phyloP scores from a whole-genome alignment of 495 filamentous ascomycete genomes.

The Penicillium odoratum region DNA sequence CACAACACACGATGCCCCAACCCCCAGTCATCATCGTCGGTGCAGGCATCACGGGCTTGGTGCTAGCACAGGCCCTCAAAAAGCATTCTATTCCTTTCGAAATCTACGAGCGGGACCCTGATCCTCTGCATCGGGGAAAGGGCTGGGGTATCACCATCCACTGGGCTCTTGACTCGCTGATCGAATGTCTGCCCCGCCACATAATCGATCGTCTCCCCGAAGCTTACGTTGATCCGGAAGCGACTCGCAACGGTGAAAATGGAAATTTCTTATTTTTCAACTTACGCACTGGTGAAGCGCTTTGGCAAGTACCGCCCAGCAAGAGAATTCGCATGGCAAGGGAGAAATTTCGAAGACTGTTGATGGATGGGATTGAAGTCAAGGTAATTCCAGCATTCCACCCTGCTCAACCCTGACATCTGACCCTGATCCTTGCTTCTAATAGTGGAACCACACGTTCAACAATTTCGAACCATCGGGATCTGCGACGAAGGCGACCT shows the following conservation, averaged over 20 bases:
- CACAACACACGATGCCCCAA: conserved; percentile 16
- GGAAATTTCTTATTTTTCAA: conserved; percentile 58
- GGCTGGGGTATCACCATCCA: conserved; percentile 64
- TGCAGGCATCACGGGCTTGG: conserved; percentile 59
- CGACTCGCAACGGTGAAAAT: conserved; percentile 40
- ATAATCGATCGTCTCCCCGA: conserved; percentile 48
- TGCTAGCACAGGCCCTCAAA: conserved; percentile 58
- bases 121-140: conserved; percentile 40
- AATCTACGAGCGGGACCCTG: conserved; percentile 56
- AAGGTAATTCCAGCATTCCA: conserved; percentile 23
- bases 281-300: conserved; percentile 46
- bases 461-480: conserved; percentile 29
- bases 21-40: conserved; percentile 55
- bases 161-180: conserved; percentile 53
- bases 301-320: conserved; percentile 48
- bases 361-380: conserved; percentile 50
- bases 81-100: conserved; percentile 44
- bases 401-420: background rate
- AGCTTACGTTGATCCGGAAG: conserved; percentile 49
- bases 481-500: background rate
- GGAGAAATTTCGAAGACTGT: conserved; percentile 44
- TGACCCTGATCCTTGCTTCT: background rate
- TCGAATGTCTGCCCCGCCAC: conserved; percentile 49
- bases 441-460: conserved; percentile 46
- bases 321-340: conserved; percentile 52